These are phyloP conservation scores for Cryptococcus jaspeensis DNA, from an alignment of 1,284 basidiomycete genomes.

Conservation along the genomic window DNA sequence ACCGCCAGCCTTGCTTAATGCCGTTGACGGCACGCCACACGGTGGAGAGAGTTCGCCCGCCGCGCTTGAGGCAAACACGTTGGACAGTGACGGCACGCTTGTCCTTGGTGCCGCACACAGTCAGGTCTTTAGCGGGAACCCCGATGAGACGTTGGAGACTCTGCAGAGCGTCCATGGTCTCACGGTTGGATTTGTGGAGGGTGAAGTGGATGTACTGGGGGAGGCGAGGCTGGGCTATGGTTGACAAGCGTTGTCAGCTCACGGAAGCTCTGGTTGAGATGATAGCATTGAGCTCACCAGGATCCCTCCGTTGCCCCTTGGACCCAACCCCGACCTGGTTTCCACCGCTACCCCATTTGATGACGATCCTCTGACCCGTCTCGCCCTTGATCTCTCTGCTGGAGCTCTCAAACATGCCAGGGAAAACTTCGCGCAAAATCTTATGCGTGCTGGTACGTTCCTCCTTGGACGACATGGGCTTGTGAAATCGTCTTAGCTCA, in stretches of 20 bases:
- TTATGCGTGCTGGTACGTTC: constrained; percentile 80
- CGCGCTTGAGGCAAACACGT: constrained; percentile 78
- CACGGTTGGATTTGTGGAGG: constrained; percentile 94
- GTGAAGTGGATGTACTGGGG: constrained; percentile 92
- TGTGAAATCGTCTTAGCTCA: constrained; percentile 14
- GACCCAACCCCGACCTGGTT: not conserved
- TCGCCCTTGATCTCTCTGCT: constrained; percentile 30
- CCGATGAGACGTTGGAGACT: constrained; percentile 75
- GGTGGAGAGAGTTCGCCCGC: constrained; percentile 74
- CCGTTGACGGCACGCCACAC: constrained; percentile 79
- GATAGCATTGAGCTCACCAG: constrained; percentile 3
- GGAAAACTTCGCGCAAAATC: constrained; percentile 74
- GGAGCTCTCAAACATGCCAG: constrained; percentile 72
- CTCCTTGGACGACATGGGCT: constrained; percentile 80
- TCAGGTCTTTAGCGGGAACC: constrained; percentile 72
- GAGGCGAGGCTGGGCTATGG: constrained; percentile 22
- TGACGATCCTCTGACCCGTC: constrained; percentile 33
- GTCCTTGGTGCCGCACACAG: constrained; percentile 95
- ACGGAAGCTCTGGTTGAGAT: not conserved
- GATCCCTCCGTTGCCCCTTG: constrained; percentile 16
- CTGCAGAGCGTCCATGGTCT: constrained; percentile 89
- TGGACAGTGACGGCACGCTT: constrained; percentile 96
- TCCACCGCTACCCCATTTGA: constrained; percentile 34
- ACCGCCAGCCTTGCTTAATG: constrained; percentile 59
- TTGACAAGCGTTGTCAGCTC: not conserved